These are phyloP conservation scores for Aureobasidium mangrovei DNA, from an alignment of 2,329 filamentous ascomycete species.

Conservation along the genomic window DNA sequence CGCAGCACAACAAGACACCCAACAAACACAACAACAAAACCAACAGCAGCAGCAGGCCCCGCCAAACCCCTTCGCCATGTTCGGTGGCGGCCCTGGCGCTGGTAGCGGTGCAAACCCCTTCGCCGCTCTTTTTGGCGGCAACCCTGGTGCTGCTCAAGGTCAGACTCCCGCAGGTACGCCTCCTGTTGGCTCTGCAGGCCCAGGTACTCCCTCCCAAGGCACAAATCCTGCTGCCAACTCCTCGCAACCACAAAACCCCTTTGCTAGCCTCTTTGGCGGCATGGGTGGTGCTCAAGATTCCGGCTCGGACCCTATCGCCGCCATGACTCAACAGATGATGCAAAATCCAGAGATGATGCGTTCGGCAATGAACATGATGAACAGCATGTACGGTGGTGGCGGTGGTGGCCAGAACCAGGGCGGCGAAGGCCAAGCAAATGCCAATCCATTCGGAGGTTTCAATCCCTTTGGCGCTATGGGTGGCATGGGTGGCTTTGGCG, in stretches of 20 bases:
- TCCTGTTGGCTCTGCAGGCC: constrained; percentile 22
- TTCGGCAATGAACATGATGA: constrained; percentile 46
- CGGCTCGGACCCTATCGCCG: constrained; percentile 39
- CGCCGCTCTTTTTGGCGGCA: constrained; percentile 46
- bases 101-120: constrained; percentile 48
- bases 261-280: constrained; percentile 53
- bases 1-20: constrained; percentile 26
- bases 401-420: constrained; percentile 22
- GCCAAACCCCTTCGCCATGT: constrained; percentile 41
- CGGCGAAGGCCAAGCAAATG: constrained; percentile 17
- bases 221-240: constrained; percentile 22
- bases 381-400: constrained; percentile 40
- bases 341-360: constrained; percentile 52
- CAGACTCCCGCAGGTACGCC: constrained; percentile 30
- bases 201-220: constrained; percentile 24
- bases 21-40: constrained; percentile 21
- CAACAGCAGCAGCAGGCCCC: constrained; percentile 10
- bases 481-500: constrained; percentile 24
- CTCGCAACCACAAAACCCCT: constrained; percentile 49
- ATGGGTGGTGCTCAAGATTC: constrained; percentile 17
- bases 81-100: constrained; percentile 19
- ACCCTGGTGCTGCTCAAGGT: constrained; percentile 23
- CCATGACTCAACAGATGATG: constrained; percentile 40
- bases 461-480: constrained; percentile 37
- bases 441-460: constrained; percentile 36